Base-by-base conservation (phyloP, 441 rosid genomes). In the Populus hybrid region DNA sequence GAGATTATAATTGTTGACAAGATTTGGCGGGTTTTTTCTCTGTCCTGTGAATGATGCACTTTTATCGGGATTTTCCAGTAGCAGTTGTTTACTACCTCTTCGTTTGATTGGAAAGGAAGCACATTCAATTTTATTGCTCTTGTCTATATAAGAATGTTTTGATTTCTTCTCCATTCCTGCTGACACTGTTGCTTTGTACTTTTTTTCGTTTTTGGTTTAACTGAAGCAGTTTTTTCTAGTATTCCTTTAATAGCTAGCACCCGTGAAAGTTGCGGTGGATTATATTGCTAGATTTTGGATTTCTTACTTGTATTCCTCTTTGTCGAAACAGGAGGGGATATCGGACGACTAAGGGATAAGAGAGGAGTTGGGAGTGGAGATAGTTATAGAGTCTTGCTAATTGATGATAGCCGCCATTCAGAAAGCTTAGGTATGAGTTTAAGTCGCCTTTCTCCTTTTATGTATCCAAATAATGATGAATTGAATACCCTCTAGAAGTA, bases 321-420 rank as follows among this genome's bases (percentile, higher is more conserved):
- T 53, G 61, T 53, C 61, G 8, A 64, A 3, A 7, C 73, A 84
- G 86, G 84, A 73, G 84, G 86, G 28, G 86, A 84, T 61, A 78
- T 76, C 21, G 86, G 86, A 59, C 73, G 50, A 11, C 24, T 71
- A 70, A 76, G 35, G 66, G 64, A 70, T 7, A 79, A 71, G 69
- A 81, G 30, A 71, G 36, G 84, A 10, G 74, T 42, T 3, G 82
- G 84, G 18, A 79, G 81, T 67, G 86, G 84, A 70, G 86, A 81
- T 75, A 79, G 84, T 36, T 84, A 81, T 35, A 84, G 80, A 71
- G 84, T 84, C 67, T 34, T 84, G 61, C 81, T 84, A 50, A 28
- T 84, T 32, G 82, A 84, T 57, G 84, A 83, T 73, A n/a, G 65
- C 21, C 67, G 82, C 40, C 86, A 83, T 66, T 67, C 84, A 1